Evolutionary conservation across 495 filamentous ascomycete genomes (phyloP), one percentile per base, ranked within the genome.

Genomic region (Annulohypoxylon maeteangense): DNA sequence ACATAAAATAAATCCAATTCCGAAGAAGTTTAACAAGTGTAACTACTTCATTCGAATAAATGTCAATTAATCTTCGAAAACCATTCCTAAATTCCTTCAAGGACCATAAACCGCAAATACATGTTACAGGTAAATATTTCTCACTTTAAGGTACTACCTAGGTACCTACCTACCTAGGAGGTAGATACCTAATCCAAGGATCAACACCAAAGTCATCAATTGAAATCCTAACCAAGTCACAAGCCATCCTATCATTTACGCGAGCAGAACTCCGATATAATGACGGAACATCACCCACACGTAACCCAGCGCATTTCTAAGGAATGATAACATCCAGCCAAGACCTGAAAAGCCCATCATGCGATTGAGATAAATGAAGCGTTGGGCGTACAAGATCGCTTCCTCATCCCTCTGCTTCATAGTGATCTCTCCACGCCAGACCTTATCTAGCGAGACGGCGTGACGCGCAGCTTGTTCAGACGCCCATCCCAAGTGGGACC

Each of bases 351-450:
- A 50, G 8, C 47, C 47, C 47, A 50, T 50, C 47, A 50, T 50
- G 2, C 47, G 18, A 27, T 50, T 50, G 7, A 50, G 10, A 14
- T 50, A 50, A 20, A 50, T 50, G 47, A 50, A 50, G 11, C 47
- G 47, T 50, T 50, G 47, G 47, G 47, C 47, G 47, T 50, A 50
- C 47, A 50, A 29, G 23, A 50, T 12, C 47, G 12, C 47, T 29
- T 50, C 47, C 47, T 50, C 47, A 11, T 50, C 47, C 47, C 47
- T 50, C 47, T 50, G 47, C 47, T 50, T 50, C 47, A 50, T 50
- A 20, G 47, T 50, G 23, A 50, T 50, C 23, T 50, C 47, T 29
- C 47, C 47, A 1, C 23, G 20, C 47, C 47, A 50, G 47, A 50
- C 47, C 11, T 20, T 25, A 29, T 50, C 47, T 4, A 50, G 12